Evolutionary conservation across 2,329 filamentous ascomycete genomes (phyloP).

Genomic region (Aspergillus pseudoviridinutans): DNA sequence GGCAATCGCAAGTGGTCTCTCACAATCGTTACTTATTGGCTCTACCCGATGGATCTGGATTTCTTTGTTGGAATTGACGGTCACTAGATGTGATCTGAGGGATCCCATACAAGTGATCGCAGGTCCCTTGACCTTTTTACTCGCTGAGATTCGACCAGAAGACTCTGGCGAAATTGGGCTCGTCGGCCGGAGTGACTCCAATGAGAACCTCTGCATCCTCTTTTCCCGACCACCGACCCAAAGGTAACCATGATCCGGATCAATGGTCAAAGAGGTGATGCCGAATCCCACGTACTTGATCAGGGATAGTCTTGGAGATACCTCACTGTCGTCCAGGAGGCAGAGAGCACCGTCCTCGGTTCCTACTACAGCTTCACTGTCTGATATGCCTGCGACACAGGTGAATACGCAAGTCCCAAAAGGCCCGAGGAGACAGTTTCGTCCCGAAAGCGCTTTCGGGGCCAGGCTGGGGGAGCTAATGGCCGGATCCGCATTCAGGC

Average conservation of each 20-base stretch:
- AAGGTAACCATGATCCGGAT: constrained; percentile 52
- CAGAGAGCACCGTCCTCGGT: constrained; percentile 89
- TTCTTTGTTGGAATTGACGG: constrained; percentile 69
- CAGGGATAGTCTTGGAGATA: constrained; percentile 65
- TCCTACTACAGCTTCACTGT: constrained; percentile 73
- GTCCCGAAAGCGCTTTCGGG: constrained; percentile 71
- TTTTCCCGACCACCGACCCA: constrained; percentile 68
- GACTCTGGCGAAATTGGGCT: constrained; percentile 23
- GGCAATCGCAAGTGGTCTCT: constrained; percentile 41
- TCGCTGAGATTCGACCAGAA: constrained; percentile 16
- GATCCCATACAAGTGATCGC: constrained; percentile 65
- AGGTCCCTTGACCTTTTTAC: constrained; percentile 27
- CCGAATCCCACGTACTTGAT: constrained; percentile 64
- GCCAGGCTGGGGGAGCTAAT: constrained; percentile 38
- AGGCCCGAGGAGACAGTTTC: constrained; percentile 80
- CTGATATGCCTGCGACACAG: constrained; percentile 67
- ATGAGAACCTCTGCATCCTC: constrained; percentile 46
- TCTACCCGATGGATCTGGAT: constrained; percentile 61
- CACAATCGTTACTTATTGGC: constrained; percentile 24
- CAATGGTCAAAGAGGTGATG: constrained; percentile 63
- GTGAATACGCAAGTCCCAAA: constrained; percentile 82
- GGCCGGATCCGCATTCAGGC: constrained; percentile 42
- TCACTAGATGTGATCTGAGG: constrained; percentile 63
- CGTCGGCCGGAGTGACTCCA: constrained; percentile 35
- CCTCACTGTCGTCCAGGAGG: constrained; percentile 71